Conservation (phyloP, 176 grass and related monocot species). For the Oryza coarctata region DNA sequence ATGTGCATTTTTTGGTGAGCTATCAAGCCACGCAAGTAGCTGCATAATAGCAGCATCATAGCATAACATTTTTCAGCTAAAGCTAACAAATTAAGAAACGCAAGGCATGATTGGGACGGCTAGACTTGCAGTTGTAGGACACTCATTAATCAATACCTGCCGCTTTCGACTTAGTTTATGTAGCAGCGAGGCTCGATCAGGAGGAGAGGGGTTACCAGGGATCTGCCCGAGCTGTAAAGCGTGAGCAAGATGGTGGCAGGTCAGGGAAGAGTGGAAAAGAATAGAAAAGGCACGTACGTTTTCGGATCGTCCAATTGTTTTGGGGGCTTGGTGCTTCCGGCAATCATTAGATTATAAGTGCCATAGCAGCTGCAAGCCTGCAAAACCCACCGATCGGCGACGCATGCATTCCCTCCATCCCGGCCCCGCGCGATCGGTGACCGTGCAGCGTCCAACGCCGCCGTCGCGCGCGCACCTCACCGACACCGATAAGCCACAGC, state of each 20-base stretch:
- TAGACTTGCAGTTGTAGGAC: background rate
- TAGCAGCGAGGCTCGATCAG: background rate
- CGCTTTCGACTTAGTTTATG: background rate
- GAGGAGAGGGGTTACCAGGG: background rate
- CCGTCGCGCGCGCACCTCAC: no score
- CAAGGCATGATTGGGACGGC: background rate
- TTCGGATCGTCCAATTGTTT: conserved; percentile 1
- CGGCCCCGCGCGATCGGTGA: no score
- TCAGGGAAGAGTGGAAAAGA: background rate
- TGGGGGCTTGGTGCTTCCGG: background rate
- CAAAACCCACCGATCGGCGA: no score
- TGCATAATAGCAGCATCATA: background rate
- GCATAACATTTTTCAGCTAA: background rate
- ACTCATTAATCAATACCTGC: background rate
- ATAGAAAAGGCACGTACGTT: background rate
- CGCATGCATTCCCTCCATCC: no score
- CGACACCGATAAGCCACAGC: no score
- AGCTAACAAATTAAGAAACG: background rate
- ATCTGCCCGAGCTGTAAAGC: conserved; percentile 28
- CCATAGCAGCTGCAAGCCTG: no score
- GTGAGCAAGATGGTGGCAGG: background rate
- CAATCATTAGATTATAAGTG: no score
- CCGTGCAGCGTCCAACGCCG: no score
- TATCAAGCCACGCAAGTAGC: background rate
- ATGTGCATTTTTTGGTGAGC: background rate